phyloP scores from a whole-genome alignment of 345 rosid genomes.

The Xanthoceras sorbifolium region DNA sequence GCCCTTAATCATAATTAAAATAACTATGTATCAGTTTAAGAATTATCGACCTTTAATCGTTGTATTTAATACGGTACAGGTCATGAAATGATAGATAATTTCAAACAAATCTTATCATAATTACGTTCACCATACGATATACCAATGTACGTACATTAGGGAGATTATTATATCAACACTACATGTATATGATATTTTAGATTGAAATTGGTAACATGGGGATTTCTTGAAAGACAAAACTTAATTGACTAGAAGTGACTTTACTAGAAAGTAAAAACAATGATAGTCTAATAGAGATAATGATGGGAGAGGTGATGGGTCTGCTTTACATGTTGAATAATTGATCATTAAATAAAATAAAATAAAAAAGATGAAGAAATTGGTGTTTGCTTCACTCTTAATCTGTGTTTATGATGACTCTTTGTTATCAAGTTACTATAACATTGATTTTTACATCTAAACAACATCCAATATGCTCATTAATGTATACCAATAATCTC shows the following conservation, averaged over 20 bases:
- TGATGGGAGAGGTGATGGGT: conserved; percentile 30
- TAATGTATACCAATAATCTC: not conserved
- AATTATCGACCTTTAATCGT: too few relatives aligned
- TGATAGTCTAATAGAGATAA: conserved; percentile 17
- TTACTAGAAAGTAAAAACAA: conserved; percentile 14
- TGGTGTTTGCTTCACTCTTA: not conserved
- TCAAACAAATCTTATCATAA: too few relatives aligned
- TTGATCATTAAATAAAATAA: not conserved
- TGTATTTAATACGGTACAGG: too few relatives aligned
- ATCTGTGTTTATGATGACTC: not conserved
- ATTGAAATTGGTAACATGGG: not conserved
- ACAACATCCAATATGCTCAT: not conserved
- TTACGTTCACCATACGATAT: too few relatives aligned
- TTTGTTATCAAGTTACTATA: not conserved
- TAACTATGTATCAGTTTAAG: too few relatives aligned
- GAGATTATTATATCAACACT: too few relatives aligned
- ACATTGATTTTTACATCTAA: not conserved
- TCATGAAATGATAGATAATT: too few relatives aligned
- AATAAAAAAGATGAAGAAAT: not conserved
- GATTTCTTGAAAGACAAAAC: conserved; percentile 32
- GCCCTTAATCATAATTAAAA: not conserved
- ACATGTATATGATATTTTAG: not conserved
- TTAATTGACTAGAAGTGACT: conserved; percentile 20
- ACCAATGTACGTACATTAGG: too few relatives aligned
- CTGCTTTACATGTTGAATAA: not conserved